A percentile compares a stretch with the other conserved stretches of the same genome.
phyloP scores from a whole-genome alignment of 192 early-diverging fungal genomes.

The Geosiphon pyriformis region DNA sequence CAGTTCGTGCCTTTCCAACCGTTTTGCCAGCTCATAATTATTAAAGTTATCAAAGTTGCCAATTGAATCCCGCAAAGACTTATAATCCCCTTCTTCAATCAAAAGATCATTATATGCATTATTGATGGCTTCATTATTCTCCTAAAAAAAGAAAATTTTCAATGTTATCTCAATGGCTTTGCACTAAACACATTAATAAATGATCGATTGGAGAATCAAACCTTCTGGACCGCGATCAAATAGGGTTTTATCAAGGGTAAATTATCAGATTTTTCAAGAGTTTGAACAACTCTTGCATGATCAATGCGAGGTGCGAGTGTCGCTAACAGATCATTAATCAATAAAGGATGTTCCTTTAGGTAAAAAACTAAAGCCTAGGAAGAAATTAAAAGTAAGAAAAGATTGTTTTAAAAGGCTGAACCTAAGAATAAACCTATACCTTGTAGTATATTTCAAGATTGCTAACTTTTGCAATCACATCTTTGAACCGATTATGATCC shows the following conservation, averaged over 20 bases:
- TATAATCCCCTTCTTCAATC: slow-evolving; percentile 98
- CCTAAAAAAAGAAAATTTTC: slow-evolving; percentile 26
- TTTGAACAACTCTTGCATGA: slow-evolving; percentile 93
- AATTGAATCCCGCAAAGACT: slow-evolving; percentile 88
- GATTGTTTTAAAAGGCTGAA: neutral
- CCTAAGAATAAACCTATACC: slow-evolving; percentile 26
- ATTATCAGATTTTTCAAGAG: slow-evolving; percentile 98
- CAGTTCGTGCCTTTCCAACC: slow-evolving; percentile 93
- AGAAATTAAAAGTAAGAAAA: neutral
- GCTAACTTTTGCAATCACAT: slow-evolving; percentile 93
- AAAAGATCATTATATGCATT: slow-evolving; percentile 91
- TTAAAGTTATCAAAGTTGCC: slow-evolving; percentile 96
- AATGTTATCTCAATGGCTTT: neutral
- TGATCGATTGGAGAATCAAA: slow-evolving; percentile 11
- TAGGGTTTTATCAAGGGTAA: slow-evolving; percentile 96
- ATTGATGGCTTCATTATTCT: slow-evolving; percentile 95
- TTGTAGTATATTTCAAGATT: slow-evolving; percentile 99
- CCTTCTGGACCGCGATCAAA: slow-evolving; percentile 87
- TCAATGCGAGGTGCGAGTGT: slow-evolving; percentile 88
- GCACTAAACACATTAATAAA: neutral
- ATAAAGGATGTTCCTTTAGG: slow-evolving; percentile 90
- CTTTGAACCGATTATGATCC: slow-evolving; percentile 97
- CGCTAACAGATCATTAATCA: slow-evolving; percentile 88
- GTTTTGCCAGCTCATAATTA: slow-evolving; percentile 80
- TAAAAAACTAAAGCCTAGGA: slow-evolving; percentile 83